Evolutionary conservation across 2,329 filamentous ascomycete genomes (phyloP).

Genomic region (Zalaria sp.): DNA sequence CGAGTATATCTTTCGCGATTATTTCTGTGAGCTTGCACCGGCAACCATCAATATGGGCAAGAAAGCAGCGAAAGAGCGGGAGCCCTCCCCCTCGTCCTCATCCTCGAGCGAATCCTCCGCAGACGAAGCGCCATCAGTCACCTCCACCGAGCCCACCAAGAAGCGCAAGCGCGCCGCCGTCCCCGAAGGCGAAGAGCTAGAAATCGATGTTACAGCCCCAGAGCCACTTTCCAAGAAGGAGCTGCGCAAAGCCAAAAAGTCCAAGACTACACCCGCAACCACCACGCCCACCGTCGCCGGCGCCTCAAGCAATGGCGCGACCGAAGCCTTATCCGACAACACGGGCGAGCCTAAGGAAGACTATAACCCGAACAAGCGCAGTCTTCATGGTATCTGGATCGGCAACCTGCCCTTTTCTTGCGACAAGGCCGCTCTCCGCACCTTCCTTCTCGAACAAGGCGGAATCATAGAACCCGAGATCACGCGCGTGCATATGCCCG

Average conservation of each 20-base stretch:
- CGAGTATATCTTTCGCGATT: no score
- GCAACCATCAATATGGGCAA: no score
- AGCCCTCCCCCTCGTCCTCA: no score
- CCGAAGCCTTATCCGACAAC: constrained; percentile 6
- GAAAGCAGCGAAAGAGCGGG: no score
- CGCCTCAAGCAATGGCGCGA: constrained; percentile 3
- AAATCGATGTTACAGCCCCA: constrained; percentile 78
- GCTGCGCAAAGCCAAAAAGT: constrained; percentile 75
- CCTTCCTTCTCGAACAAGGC: constrained; percentile 63
- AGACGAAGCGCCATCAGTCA: no score
- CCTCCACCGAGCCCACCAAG: constrained; percentile 12
- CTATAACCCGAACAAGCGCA: constrained; percentile 37
- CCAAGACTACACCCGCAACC: constrained; percentile 5
- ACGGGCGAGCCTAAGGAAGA: constrained; percentile 10
- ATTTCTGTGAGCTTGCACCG: no score
- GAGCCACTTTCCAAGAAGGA: constrained; percentile 94
- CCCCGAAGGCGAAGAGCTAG: constrained; percentile 52
- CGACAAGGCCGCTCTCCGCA: constrained; percentile 59
- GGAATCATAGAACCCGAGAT: constrained; percentile 50
- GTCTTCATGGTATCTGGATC: constrained; percentile 83
- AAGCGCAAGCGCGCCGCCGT: constrained; percentile 54
- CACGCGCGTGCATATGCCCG: constrained; percentile 71
- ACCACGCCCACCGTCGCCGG: constrained; percentile 14
- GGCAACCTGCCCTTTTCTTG: constrained; percentile 83
- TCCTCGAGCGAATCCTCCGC: no score